These are phyloP conservation scores for Escovopsis weberi DNA, from an alignment of 2,329 filamentous ascomycete species.

Conservation along the genomic window DNA sequence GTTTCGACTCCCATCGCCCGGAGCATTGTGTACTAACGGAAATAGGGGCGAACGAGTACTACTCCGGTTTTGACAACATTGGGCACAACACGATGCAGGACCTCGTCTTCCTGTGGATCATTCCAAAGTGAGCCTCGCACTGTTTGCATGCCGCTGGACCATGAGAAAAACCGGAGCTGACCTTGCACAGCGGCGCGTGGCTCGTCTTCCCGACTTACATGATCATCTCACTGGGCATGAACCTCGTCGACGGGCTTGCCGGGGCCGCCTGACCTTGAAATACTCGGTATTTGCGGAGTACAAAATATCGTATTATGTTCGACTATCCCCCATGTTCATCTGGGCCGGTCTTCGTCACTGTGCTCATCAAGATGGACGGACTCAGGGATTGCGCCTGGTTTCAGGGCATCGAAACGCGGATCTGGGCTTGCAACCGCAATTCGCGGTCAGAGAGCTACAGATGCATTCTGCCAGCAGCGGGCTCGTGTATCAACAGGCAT, in stretches of 20 bases:
- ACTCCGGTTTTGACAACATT: constrained; percentile 39
- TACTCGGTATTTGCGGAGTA: background rate
- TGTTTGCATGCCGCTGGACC: background rate
- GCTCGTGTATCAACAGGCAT: no score
- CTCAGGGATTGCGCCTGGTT: no score
- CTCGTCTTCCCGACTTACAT: constrained; percentile 38
- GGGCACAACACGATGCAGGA: constrained; percentile 35
- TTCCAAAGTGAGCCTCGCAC: constrained; percentile 37
- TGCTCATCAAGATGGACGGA: no score
- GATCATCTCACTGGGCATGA: constrained; percentile 31
- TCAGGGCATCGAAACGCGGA: no score
- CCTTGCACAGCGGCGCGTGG: constrained; percentile 34
- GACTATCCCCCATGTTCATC: no score
- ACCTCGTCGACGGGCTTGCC: constrained; percentile 33
- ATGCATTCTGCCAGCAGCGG: no score
- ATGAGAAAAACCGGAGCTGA: background rate
- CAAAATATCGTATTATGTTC: no score
- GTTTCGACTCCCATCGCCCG: constrained; percentile 11
- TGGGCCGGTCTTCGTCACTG: no score
- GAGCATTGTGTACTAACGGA: background rate
- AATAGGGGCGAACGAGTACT: constrained; percentile 42
- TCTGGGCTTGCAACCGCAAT: no score
- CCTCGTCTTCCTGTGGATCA: constrained; percentile 39
- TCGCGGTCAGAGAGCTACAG: no score
- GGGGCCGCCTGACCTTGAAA: constrained; percentile 11